Base-by-base conservation (phyloP, 768 basidiomycete genomes). In the Termitomyces sp. region DNA sequence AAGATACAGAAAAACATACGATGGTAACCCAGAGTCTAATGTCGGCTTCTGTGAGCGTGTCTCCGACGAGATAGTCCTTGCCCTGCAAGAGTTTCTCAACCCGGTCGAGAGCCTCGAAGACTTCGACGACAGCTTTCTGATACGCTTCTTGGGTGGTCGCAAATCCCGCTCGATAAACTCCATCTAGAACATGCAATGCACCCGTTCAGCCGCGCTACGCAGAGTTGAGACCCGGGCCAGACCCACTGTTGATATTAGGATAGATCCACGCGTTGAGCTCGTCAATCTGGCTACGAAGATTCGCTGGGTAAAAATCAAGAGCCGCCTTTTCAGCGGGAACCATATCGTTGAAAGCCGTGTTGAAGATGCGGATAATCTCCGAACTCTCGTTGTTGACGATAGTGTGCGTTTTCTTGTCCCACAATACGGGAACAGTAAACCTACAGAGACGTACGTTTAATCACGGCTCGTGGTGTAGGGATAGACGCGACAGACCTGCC, bases 321-420 rank as follows among this genome's bases (percentile, higher is more conserved):
- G 74, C 70, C 3, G 84, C 85, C 60, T 85, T 83, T 5, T 89
- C 87, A 1, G 76, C 69, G 3, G 90, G 79, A 7, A 97, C 57
- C 20, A 88, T 63, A 22, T 86, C 76, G 68, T 97, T 86, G 76
- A 96, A 95, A 1, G 81, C 87, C 7, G 80, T 79, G 72, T 99
- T 98, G 74, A 98, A 82, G 8, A 96, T 90, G 56, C 96, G 87
- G 66, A 98, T 93, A 68, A 98, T 94, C 73, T 98, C 96, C 2
- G 90, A 86, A 62, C 86, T 88, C 68, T 99, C 96, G 69, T 98
- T 98, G 76, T 94, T 98, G 57, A 99, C 97, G 63, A 98, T 89
- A 41, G 88, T 89, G 46, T 87, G 74, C 44, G 68, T 74, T 70
- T 95, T 91, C 76, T 86, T 95, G 74, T 98, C 97, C 92, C 93